Percentiles rank a stretch among this genome's conserved stretches.
Conservation (phyloP, 306 rosid species). For the Quercus mongolica region DNA sequence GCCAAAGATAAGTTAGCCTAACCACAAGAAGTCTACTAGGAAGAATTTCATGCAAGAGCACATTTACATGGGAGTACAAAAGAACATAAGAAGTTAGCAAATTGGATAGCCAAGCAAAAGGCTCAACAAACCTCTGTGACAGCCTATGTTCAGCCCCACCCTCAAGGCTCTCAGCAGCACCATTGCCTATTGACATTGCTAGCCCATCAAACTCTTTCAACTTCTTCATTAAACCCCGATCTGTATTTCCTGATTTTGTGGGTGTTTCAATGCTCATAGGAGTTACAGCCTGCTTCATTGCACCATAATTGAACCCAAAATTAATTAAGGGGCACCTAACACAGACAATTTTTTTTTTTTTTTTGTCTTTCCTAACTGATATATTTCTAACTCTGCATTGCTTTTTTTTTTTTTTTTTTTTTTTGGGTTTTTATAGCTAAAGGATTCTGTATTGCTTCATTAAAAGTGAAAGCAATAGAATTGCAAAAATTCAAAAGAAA, state of each 20-base stretch:
- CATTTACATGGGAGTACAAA: not conserved
- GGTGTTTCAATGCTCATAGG: constrained; percentile 64
- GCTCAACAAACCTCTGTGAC: constrained; percentile 72
- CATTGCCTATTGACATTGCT: constrained; percentile 88
- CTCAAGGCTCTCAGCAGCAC: constrained; percentile 56
- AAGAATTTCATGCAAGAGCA: constrained; percentile 2
- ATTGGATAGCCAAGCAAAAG: not conserved
- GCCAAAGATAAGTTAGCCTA: constrained; percentile 28
- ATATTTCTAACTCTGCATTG: not conserved
- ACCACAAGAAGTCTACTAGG: not conserved
- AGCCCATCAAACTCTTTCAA: constrained; percentile 90
- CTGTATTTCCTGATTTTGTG: constrained; percentile 75
- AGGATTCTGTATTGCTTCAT: not conserved
- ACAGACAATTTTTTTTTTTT: not conserved
- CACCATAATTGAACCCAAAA: constrained; percentile 21
- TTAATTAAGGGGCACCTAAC: not conserved
- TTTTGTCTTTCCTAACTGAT: not conserved
- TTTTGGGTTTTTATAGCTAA: too few species aligned
- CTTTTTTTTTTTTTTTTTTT: too few species aligned
- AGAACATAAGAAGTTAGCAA: not conserved
- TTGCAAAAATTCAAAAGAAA: constrained; percentile 4
- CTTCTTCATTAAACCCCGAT: constrained; percentile 68
- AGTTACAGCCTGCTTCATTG: constrained; percentile 54
- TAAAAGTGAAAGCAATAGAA: not conserved
- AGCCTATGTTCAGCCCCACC: constrained; percentile 52